These are phyloP conservation scores for Paramecium pentaurelia DNA, from an alignment of 73 alveolate species.

Conservation along the genomic window DNA sequence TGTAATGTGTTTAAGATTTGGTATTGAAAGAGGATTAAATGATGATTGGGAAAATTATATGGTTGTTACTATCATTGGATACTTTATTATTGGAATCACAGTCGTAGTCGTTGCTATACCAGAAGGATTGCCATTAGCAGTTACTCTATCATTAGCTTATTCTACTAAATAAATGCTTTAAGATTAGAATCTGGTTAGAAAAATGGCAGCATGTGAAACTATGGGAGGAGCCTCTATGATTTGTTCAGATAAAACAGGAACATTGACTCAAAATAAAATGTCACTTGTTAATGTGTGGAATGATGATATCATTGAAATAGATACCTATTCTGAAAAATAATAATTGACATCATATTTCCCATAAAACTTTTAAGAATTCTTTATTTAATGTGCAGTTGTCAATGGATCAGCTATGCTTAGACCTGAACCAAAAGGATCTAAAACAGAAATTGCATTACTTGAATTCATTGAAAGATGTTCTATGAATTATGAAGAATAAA, in stretches of 20 bases:
- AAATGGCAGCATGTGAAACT: conserved; percentile 91
- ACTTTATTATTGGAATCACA: conserved; percentile 75
- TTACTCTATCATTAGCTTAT: conserved; percentile 81
- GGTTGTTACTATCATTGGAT: conserved; percentile 70
- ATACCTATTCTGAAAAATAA: background rate
- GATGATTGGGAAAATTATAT: conserved; percentile 64
- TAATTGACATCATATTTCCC: conserved; percentile 17
- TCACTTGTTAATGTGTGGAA: conserved; percentile 55
- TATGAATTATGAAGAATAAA: conserved; percentile 3
- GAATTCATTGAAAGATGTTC: conserved; percentile 52
- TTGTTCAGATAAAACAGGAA: conserved; percentile 94
- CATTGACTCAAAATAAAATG: conserved; percentile 56
- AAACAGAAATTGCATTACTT: conserved; percentile 74
- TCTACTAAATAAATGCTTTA: conserved; percentile 86
- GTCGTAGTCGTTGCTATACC: conserved; percentile 92
- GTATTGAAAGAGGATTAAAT: conserved; percentile 67
- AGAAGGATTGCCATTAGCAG: conserved; percentile 92
- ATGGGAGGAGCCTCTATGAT: conserved; percentile 93
- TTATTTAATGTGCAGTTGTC: conserved; percentile 10
- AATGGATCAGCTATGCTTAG: conserved; percentile 57
- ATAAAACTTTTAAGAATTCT: conserved; percentile 4
- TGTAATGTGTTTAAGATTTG: conserved; percentile 73
- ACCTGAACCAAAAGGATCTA: conserved; percentile 68
- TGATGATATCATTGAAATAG: conserved; percentile 52
- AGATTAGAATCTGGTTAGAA: conserved; percentile 80